Base-by-base conservation (phyloP, 805 yeast species). In the Starmerella cellae region DNA sequence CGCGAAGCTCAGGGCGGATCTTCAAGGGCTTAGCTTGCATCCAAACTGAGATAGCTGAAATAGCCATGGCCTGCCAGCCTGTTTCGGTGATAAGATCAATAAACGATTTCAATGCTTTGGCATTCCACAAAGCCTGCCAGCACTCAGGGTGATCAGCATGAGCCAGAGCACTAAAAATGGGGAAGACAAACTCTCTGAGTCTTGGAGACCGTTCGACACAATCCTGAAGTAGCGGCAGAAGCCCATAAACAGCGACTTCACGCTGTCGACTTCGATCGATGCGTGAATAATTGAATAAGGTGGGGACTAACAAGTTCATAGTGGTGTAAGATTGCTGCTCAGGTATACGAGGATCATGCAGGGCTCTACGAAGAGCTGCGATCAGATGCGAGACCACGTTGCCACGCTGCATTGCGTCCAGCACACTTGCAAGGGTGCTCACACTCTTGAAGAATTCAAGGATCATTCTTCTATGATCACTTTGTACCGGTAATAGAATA, bases 41-140 rank as follows among this genome's bases (percentile, higher is more conserved):
- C 67, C 68, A 63, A 2, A 55, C 54, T 4, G 54, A 50, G 2
- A 74, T 60, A 0, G 77, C 67, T 23, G 73, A 76, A 46, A 71
- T 60, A 2, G 77, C 73, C 52, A 69, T 71, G 17, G 70, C 67
- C 54, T 71, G 75, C 77, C 78, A 74, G 49, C 73, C 71, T 0
- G 74, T 68, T 50, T 74, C 77, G 9, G 63, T 49, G 3, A 71
- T 52, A 14, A 74, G 58, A 14, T 59, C 55, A 29, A 64, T 58
- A 44, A 73, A 53, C 9, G 57, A 61, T 3, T 58, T 52, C 21
- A 71, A 52, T 4, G 69, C 65, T 20, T 64, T 63, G 41, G 64
- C 50, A 34, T 58, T 59, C 53, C 63, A 51, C 31, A 74, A 56
- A 8, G 55, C 56, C 6, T 50, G 50, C 42, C 71, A 56, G 16